Base-by-base conservation (phyloP, 768 basidiomycete species). In the Pleurotus citrinopileatus region DNA sequence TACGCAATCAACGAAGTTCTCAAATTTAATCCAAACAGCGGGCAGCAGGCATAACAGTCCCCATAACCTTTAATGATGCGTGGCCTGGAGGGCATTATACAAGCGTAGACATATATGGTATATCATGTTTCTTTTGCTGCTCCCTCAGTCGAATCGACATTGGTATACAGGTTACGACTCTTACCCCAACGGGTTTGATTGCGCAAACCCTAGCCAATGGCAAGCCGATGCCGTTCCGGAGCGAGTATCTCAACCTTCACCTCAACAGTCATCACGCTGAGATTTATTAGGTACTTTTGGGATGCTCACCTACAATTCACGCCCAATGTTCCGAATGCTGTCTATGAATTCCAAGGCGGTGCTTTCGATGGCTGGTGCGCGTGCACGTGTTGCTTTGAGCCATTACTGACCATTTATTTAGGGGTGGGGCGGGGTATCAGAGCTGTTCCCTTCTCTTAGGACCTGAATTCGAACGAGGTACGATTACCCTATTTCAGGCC, bases 101-200 rank as follows among this genome's bases (percentile, higher is more conserved):
- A n/a, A 67, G 65, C 17, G 75, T 78, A 23, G 63, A 81, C 57
- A 69, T 81, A n/a, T 81, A 77, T 64, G 79, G 78, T 74, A 54
- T 10, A 52, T 10, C 8, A 44, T 60, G 15, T 17, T 19, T 50
- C 51, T 4, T 15, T 1, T 7, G 32, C 10, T 37, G 19, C 34
- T 7, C 42, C 13, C n/a, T 10, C 19, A 2, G 27, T n/a, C 25
- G 9, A 12, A 15, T 34, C n/a, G 46, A 59, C 12, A 42, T 52
- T 22, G 15, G 61, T 15, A 7, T 57, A 50, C 34, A 71, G 69
- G 70, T 38, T 77, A 77, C 52, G 74, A 75, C 54, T 74, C 74
- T 23, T 81, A 81, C 56, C 78, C 79, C 1, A 77, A 79, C 53
- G 77, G 77, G 1, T 83, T 83, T 57, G 78, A 83, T 60, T 83